Evolutionary conservation across 83 land plant species (phyloP).

Genomic region (Picea mariana): DNA sequence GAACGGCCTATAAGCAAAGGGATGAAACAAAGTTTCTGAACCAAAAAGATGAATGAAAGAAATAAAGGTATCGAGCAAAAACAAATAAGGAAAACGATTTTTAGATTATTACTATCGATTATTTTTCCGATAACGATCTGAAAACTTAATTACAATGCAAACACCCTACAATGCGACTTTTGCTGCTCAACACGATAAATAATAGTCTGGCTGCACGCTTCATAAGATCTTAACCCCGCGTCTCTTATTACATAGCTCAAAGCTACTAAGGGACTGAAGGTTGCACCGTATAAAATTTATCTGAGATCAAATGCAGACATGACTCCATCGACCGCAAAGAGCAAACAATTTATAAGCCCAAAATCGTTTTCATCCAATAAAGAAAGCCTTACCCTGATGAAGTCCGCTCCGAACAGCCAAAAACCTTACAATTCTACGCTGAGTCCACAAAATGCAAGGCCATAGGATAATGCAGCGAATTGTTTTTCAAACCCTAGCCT

Average conservation of each 20-base stretch:
- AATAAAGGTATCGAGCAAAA: not conserved
- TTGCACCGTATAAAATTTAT: not conserved
- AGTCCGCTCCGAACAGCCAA: not conserved
- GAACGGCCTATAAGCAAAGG: too few species aligned
- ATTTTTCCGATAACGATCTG: not conserved
- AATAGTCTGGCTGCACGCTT: not conserved
- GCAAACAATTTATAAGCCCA: not conserved
- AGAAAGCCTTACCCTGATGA: not conserved
- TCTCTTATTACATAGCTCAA: not conserved
- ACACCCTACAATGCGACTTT: not conserved
- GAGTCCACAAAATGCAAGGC: not conserved
- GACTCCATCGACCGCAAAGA: not conserved
- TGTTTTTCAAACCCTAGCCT: not conserved
- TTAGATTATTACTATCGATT: not conserved
- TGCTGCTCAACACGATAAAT: not conserved
- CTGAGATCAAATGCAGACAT: not conserved
- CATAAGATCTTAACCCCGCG: not conserved
- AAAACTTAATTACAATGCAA: not conserved
- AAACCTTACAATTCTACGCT: not conserved
- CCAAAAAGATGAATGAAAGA: not conserved
- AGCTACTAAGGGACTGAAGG: not conserved
- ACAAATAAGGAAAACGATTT: not conserved
- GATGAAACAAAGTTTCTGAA: not conserved
- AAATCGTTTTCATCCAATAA: not conserved
- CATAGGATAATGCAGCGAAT: not conserved